Evolutionary conservation across 2,329 filamentous ascomycete species (phyloP).

Genomic region (Curvularia eragrostidis): DNA sequence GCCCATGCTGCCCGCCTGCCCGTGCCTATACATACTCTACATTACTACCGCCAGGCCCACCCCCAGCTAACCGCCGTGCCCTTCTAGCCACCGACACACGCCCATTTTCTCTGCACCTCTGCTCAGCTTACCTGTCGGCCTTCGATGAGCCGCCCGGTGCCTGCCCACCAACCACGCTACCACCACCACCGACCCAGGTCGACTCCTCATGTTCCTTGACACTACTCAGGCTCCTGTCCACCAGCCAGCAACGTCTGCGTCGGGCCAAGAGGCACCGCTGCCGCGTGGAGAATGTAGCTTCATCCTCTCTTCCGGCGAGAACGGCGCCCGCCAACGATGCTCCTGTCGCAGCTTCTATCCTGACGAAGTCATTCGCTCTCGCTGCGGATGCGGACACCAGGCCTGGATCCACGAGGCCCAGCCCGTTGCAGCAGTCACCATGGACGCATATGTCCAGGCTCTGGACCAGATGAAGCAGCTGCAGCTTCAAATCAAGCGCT

Average conservation of each 20-base stretch:
- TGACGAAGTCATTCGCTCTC: conserved; percentile 47
- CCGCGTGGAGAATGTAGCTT: conserved; percentile 51
- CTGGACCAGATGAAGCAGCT: conserved; percentile 48
- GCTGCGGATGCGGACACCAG: conserved; percentile 57
- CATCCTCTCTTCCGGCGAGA: conserved; percentile 36
- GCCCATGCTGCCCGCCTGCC: conserved; percentile 28
- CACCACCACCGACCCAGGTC: conserved; percentile 38
- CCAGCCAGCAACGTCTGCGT: conserved; percentile 38
- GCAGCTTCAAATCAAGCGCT: conserved; percentile 43
- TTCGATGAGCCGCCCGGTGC: conserved; percentile 44
- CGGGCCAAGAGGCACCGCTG: conserved; percentile 40
- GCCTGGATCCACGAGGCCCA: conserved; percentile 55
- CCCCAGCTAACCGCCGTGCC: conserved; percentile 34
- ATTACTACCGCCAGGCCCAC: conserved; percentile 33
- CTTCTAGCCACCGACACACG: conserved; percentile 14
- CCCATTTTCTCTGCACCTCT: conserved; percentile 11
- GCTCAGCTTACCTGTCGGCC: conserved; percentile 23
- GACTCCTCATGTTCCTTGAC: conserved; percentile 49
- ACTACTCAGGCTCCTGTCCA: conserved; percentile 38
- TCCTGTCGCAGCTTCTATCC: conserved; percentile 55
- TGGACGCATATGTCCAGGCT: conserved; percentile 46
- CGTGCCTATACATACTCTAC: conserved; percentile 32
- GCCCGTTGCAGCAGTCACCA: conserved; percentile 43
- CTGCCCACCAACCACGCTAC: conserved; percentile 31
- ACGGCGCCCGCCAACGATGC: conserved; percentile 48